A percentile compares a stretch with the other conserved stretches of the same genome.
Evolutionary conservation across 2,329 filamentous ascomycete species (phyloP).

Genomic region (Arthrobotrys pseudoclavata): DNA sequence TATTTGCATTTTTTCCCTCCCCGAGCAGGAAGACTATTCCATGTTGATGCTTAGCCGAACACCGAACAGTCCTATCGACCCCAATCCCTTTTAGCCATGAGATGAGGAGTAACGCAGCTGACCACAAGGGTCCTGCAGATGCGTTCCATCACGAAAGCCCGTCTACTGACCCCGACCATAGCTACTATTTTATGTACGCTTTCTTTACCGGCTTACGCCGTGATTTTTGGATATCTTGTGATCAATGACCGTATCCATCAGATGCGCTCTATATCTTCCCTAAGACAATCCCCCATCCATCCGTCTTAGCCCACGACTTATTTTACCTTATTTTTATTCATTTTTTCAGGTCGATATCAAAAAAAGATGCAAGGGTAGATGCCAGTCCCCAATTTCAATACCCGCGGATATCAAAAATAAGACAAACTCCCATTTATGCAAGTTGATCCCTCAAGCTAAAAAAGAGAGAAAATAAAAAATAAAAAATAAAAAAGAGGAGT

Average conservation of each 20-base stretch:
- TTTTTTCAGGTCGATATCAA: neutral
- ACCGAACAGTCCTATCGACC: conserved; percentile 37
- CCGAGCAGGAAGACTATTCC: conserved; percentile 32
- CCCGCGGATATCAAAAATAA: conserved; percentile 24
- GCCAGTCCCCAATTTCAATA: conserved; percentile 11
- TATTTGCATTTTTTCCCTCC: conserved; percentile 19
- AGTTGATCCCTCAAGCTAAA: conserved; percentile 8
- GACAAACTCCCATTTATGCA: conserved; percentile 34
- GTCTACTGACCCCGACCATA: conserved; percentile 31
- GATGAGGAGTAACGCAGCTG: conserved; percentile 57
- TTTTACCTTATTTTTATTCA: conserved; percentile 2
- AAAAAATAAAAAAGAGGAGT: conserved; percentile 9
- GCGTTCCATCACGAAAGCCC: conserved; percentile 20
- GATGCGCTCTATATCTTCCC: conserved; percentile 24
- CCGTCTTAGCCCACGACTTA: neutral
- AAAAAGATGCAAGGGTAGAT: neutral
- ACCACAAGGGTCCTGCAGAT: conserved; percentile 55
- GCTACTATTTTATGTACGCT: neutral
- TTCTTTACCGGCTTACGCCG: conserved; percentile 39
- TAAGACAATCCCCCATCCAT: conserved; percentile 14
- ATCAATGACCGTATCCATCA: conserved; percentile 60
- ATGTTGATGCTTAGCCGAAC: conserved; percentile 59
- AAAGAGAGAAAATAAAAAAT: neutral
- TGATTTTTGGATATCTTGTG: conserved; percentile 51
- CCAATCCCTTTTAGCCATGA: conserved; percentile 56